Percentiles rank a stretch among this genome's conserved stretches.
Conservation (phyloP, 2,329 filamentous ascomycete species). For the Torrubiella hemipterigena region DNA sequence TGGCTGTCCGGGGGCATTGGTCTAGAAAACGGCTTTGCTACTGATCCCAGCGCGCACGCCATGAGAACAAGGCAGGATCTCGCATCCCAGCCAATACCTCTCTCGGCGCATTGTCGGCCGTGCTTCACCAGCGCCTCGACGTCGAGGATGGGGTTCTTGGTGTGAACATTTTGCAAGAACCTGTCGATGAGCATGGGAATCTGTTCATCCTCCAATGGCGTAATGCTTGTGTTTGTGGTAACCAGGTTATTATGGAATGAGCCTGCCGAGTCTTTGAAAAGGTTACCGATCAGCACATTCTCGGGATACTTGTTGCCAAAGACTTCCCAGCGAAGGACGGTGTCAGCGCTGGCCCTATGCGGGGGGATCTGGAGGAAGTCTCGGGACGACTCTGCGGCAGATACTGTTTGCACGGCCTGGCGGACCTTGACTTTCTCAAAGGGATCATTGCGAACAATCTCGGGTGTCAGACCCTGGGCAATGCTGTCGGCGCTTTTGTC, state of each 20-base stretch:
- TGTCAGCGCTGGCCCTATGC: slow-evolving; percentile 10
- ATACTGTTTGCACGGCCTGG: neutral
- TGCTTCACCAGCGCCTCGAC: slow-evolving; percentile 10
- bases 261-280: slow-evolving; percentile 7
- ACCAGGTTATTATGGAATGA: too few species aligned
- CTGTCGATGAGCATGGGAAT: slow-evolving; percentile 12
- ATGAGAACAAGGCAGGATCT: slow-evolving; percentile 13
- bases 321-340: slow-evolving; percentile 10
- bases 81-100: slow-evolving; percentile 13
- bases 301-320: slow-evolving; percentile 8
- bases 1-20: slow-evolving; percentile 3
- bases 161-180: slow-evolving; percentile 13
- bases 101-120: slow-evolving; percentile 10
- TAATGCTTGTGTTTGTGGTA: slow-evolving; percentile 1
- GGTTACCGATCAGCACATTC: slow-evolving; percentile 8
- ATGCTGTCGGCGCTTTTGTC: neutral
- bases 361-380: slow-evolving; percentile 12
- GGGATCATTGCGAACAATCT: neutral
- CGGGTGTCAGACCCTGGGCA: slow-evolving; percentile 1
- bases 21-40: slow-evolving; percentile 11
- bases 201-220: slow-evolving; percentile 11
- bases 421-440: neutral
- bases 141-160: slow-evolving; percentile 15
- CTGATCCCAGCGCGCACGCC: slow-evolving; percentile 11
- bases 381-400: slow-evolving; percentile 7